Evolutionary conservation across 2,329 filamentous ascomycete genomes (phyloP).

Genomic region (Fusarium sororula): DNA sequence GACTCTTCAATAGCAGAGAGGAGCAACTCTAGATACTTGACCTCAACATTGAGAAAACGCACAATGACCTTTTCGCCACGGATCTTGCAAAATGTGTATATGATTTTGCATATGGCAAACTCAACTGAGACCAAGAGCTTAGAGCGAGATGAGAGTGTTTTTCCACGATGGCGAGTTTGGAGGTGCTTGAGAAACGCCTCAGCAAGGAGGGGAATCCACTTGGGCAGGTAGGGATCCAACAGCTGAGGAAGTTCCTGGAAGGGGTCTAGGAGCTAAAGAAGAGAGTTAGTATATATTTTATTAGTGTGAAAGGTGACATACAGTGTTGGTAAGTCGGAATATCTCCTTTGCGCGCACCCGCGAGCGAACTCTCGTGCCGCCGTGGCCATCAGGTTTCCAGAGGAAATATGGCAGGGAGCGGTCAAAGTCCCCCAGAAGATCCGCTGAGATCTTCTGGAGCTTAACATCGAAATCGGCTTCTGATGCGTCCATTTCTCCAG

Average conservation of each 20-base stretch:
- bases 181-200: slow-evolving; percentile 79
- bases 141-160: slow-evolving; percentile 44
- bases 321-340: slow-evolving; percentile 57
- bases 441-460: slow-evolving; percentile 67
- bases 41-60: slow-evolving; percentile 90
- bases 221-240: slow-evolving; percentile 83
- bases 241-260: slow-evolving; percentile 97
- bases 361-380: slow-evolving; percentile 54
- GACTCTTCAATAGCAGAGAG: slow-evolving; percentile 76
- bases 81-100: slow-evolving; percentile 95
- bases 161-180: slow-evolving; percentile 55
- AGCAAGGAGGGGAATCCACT: slow-evolving; percentile 77
- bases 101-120: slow-evolving; percentile 77
- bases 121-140: slow-evolving; percentile 65
- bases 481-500: slow-evolving; percentile 63
- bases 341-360: slow-evolving; percentile 62
- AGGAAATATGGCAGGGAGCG: slow-evolving; percentile 61
- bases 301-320: slow-evolving; percentile 38
- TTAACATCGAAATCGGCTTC: slow-evolving; percentile 70
- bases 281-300: not conserved
- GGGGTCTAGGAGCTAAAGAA: slow-evolving; percentile 71
- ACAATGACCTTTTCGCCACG: slow-evolving; percentile 92
- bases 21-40: slow-evolving; percentile 82
- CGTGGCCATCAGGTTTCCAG: slow-evolving; percentile 59
- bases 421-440: slow-evolving; percentile 68